Evolutionary conservation across 129 eudicot genomes (phyloP), one percentile per base, ranked within the genome.

Genomic region (Sambucus nigra): DNA sequence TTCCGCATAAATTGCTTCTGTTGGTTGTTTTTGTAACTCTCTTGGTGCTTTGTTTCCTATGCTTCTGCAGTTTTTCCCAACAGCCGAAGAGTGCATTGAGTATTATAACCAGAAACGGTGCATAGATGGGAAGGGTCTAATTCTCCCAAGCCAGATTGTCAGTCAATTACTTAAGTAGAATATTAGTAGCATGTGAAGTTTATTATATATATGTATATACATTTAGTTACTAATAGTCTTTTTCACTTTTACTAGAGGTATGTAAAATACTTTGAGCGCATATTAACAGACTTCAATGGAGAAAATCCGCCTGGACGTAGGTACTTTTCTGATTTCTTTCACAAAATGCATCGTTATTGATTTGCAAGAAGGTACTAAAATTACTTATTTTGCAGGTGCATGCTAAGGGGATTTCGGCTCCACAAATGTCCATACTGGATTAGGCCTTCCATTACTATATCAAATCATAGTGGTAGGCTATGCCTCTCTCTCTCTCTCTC

Each of bases 81-180:
- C 99, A 47, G 87, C 94, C 48, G 82, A 79, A 61, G 94, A 86
- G 66, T 85, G 94, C 59, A 91, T 91, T 40, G 84, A 79, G 32
- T 82, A 79, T 60, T 91, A 86, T 69, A 91, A 91, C 71, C 89
- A 86, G 80, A 82, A 78, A 74, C 69, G 99, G 82, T 86, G 95
- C 59, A 75, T 86, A 19, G 99, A 91, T 63, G 95, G 82, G 48
- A 82, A 85, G 73, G 99, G 95, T 46, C 80, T 91, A 29, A 80
- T 86, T 60, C 95, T 79, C 55, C 99, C 95, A 22, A 91, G 99
- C 69, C 95, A 91, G 78, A 82, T 91, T 76, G 95, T 91, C 5
- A 69, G 99, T 85, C 60, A 13, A 54, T 50, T 65, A 54, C 42
- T 65, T 51, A 5, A 53, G 15, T 26, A 19, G 12, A 47, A 72